Percentiles rank a stretch among this genome's conserved stretches.
These are phyloP conservation scores for Ustilaginoidea virens DNA, from an alignment of 2,329 filamentous ascomycete species.

Conservation along the genomic window DNA sequence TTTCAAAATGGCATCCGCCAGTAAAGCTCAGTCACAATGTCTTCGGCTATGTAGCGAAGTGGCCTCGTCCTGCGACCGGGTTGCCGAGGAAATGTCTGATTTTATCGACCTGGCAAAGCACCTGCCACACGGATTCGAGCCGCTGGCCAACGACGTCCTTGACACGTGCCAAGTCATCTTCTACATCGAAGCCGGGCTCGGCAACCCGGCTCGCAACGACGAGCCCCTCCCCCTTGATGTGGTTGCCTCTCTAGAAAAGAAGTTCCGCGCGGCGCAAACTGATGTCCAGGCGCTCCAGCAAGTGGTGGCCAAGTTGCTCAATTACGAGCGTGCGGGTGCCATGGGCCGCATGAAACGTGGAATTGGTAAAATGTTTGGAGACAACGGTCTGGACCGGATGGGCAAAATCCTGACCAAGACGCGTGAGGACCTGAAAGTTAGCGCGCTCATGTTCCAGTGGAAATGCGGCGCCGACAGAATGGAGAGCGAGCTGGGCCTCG, in stretches of 20 bases:
- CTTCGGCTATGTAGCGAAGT: slow-evolving; percentile 37
- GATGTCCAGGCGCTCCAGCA: slow-evolving; percentile 50
- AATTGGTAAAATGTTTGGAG: slow-evolving; percentile 47
- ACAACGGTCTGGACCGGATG: slow-evolving; percentile 47
- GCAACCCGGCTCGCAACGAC: slow-evolving; percentile 32
- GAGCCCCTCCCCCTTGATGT: slow-evolving; percentile 44
- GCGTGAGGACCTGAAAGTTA: slow-evolving; percentile 47
- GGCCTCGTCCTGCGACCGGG: slow-evolving; percentile 44
- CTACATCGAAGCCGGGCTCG: slow-evolving; percentile 51
- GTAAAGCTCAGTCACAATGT: slow-evolving; percentile 17
- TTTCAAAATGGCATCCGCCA: slow-evolving; percentile 5
- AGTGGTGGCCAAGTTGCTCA: slow-evolving; percentile 44
- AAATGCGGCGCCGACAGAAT: slow-evolving; percentile 41
- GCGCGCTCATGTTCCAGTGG: slow-evolving; percentile 50
- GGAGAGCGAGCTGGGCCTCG: slow-evolving; percentile 46
- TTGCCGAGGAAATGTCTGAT: slow-evolving; percentile 49
- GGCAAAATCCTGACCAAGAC: slow-evolving; percentile 39
- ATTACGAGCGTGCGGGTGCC: slow-evolving; percentile 43
- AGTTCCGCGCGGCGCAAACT: slow-evolving; percentile 42
- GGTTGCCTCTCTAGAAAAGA: slow-evolving; percentile 46
- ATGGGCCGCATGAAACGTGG: slow-evolving; percentile 44
- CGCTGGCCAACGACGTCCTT: slow-evolving; percentile 49
- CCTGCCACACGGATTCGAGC: slow-evolving; percentile 38
- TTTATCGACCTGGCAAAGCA: slow-evolving; percentile 42
- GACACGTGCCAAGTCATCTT: slow-evolving; percentile 51